These are phyloP conservation scores for Eucalyptus caleyi DNA, from an alignment of 345 rosid species.

Conservation along the genomic window DNA sequence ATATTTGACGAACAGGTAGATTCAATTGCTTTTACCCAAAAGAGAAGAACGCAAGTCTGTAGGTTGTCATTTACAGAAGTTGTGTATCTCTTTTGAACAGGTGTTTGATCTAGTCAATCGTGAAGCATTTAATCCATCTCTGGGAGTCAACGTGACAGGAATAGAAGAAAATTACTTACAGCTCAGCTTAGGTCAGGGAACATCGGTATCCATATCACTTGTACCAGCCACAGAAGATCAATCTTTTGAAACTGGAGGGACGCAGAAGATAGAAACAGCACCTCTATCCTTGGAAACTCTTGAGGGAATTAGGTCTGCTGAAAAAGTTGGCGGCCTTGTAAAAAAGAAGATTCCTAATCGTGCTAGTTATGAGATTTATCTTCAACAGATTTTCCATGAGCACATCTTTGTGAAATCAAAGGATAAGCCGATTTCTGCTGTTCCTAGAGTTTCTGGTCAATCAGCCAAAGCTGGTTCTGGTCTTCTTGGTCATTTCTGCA, in stretches of 20 bases:
- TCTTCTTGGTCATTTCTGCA: slow-evolving; percentile 80
- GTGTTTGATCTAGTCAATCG: slow-evolving; percentile 76
- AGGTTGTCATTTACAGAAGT: background rate
- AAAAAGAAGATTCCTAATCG: slow-evolving; percentile 42
- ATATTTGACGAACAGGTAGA: slow-evolving; percentile 82
- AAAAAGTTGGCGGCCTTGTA: slow-evolving; percentile 12
- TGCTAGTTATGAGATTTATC: slow-evolving; percentile 63
- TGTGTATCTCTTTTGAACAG: slow-evolving; percentile 25
- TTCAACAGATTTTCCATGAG: slow-evolving; percentile 75
- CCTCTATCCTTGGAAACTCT: slow-evolving; percentile 27
- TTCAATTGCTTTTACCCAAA: background rate
- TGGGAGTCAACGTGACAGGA: slow-evolving; percentile 69
- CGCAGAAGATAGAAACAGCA: slow-evolving; percentile 22
- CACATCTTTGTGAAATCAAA: slow-evolving; percentile 39
- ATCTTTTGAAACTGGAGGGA: slow-evolving; percentile 11
- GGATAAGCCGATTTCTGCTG: slow-evolving; percentile 24
- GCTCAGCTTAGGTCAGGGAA: slow-evolving; percentile 62
- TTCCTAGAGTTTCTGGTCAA: slow-evolving; percentile 28
- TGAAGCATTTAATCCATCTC: slow-evolving; percentile 66
- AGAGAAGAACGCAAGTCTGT: background rate
- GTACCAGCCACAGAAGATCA: slow-evolving; percentile 29
- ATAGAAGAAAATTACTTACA: slow-evolving; percentile 74
- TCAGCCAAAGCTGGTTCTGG: slow-evolving; percentile 36
- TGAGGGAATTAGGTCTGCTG: slow-evolving; percentile 24
- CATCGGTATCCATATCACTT: slow-evolving; percentile 62